These are phyloP conservation scores for Gnaphalium uliginosum DNA, from an alignment of 129 eudicot genomes.

Conservation along the genomic window DNA sequence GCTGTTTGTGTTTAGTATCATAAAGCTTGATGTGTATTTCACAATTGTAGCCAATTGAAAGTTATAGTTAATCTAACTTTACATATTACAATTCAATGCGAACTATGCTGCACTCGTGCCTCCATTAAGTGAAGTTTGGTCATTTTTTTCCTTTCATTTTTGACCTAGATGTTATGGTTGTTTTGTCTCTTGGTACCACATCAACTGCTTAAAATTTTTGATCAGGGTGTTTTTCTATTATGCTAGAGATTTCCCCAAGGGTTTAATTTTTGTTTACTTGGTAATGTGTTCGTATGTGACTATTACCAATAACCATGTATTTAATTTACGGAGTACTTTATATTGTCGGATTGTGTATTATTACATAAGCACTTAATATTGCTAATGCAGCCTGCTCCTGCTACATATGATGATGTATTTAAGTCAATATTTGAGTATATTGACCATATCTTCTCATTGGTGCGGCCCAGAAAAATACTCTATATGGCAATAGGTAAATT, in stretches of 20 bases:
- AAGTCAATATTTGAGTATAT: slow-evolving; percentile 86
- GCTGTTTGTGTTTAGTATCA: neutral
- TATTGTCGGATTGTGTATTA: neutral
- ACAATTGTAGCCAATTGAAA: neutral
- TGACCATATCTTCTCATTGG: slow-evolving; percentile 85
- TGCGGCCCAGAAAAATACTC: slow-evolving; percentile 92
- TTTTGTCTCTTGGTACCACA: neutral
- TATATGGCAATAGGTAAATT: slow-evolving; percentile 89
- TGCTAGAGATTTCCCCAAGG: neutral
- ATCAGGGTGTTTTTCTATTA: neutral
- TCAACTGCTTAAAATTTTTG: neutral
- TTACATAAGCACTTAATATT: neutral
- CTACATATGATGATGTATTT: slow-evolving; percentile 85
- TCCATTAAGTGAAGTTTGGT: neutral
- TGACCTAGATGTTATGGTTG: neutral
- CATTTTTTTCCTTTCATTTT: neutral
- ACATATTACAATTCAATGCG: neutral
- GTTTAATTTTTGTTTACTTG: too few relatives aligned
- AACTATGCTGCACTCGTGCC: neutral
- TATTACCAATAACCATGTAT: neutral
- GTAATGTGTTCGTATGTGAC: neutral
- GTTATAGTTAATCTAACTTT: neutral
- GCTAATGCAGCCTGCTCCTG: slow-evolving; percentile 80
- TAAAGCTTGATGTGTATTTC: neutral
- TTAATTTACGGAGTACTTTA: neutral